Evolutionary conservation across 2,329 filamentous ascomycete species (phyloP).

Genomic region (Dothidotthia symphoricarpi): DNA sequence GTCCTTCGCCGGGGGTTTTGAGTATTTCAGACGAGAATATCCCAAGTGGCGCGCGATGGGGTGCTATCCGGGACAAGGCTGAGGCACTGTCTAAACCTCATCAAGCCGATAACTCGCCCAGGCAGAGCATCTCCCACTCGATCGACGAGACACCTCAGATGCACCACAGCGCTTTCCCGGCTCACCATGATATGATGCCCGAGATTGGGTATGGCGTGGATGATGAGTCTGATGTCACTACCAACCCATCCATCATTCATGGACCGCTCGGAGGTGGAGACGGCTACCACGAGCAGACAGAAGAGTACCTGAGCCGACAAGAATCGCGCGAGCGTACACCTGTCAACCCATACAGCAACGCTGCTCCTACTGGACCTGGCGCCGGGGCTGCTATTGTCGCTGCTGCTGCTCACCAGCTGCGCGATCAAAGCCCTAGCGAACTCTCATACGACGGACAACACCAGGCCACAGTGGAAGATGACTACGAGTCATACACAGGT

Average conservation of each 20-base stretch:
- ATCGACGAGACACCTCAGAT: conserved; percentile 54
- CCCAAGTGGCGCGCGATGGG: conserved; percentile 37
- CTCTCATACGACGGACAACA: conserved; percentile 28
- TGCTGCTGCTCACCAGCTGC: conserved; percentile 48
- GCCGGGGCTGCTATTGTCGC: conserved; percentile 57
- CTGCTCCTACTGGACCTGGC: conserved; percentile 41
- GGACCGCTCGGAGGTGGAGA: conserved; percentile 63
- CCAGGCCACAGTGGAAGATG: conserved; percentile 42
- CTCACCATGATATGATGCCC: conserved; percentile 68
- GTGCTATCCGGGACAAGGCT: conserved; percentile 44
- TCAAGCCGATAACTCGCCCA: conserved; percentile 49
- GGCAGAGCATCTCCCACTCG: conserved; percentile 55
- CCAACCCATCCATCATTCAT: conserved; percentile 81
- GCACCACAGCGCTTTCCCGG: conserved; percentile 68
- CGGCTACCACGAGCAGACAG: conserved; percentile 44
- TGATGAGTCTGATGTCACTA: conserved; percentile 65
- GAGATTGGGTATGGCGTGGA: conserved; percentile 69
- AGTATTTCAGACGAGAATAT: conserved; percentile 23
- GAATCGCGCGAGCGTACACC: conserved; percentile 37
- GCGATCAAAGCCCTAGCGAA: conserved; percentile 21
- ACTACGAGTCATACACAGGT: conserved; percentile 35
- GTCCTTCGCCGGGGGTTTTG: conserved; percentile 20
- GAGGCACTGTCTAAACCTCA: conserved; percentile 35
- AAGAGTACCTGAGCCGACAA: conserved; percentile 33
- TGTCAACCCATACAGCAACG: conserved; percentile 30